Base-by-base conservation (phyloP, 768 basidiomycete species). In the Austroboletus eburneus region DNA sequence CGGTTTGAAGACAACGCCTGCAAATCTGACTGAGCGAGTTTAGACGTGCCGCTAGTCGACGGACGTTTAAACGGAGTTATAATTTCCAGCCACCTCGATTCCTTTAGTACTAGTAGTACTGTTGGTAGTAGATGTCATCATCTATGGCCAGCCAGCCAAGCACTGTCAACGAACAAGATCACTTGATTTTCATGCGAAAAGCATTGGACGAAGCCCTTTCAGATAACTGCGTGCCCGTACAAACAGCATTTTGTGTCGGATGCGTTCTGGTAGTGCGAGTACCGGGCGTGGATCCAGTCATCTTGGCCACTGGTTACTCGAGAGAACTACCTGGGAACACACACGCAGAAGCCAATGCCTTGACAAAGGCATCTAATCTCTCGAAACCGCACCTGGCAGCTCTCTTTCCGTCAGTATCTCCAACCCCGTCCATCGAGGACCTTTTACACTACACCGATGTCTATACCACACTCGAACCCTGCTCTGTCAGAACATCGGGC, bases 381-480 rank as follows among this genome's bases (percentile, higher is more conserved):
- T 69, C 79, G 2, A 39, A 58, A 8, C 51, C 65, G 12, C 62
- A 81, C 35, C 62, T 87, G 33, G 59, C 70, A 13, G 51, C 69
- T 12, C 60, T 78, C 29, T 72, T 81, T 35, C 69, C 78, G 2
- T 54, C 57, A 4, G 48, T 61, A 9, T 50, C 55, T 6, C 49
- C 65, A 1, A 50, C 67, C 10, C 63, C 70, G 1, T 46, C 68
- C 20, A 57, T 64, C 33, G 49, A 79, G 37, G 70, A 77, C 44
- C 69, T 80, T 13, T 58, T 94, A 22, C 66, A 87, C 34, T 50
- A 68, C 17, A 73, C 73, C 20, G 87, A 91, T 63, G 83, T 88
- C 35, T 98, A 96, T 61, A 95, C 94, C 1, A 98, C 96, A 0
- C 79, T 99, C 73, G 96, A 99, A 61, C 96, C 95, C 9, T 99